Evolutionary conservation across 805 yeast species (phyloP).

Genomic region (Schwanniomyces sp.): DNA sequence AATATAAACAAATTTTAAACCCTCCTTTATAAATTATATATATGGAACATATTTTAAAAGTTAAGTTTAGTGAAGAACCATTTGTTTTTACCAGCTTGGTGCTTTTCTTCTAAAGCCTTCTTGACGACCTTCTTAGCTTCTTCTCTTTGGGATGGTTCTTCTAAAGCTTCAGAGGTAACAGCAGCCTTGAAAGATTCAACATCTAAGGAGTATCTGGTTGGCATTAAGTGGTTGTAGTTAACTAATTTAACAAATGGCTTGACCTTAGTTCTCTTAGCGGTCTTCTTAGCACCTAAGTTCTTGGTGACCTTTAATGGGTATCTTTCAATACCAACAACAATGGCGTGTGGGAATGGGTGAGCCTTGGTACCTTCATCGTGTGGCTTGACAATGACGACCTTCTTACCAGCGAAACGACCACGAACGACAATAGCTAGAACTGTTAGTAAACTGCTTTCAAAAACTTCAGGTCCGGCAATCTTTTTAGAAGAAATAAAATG

Average conservation of each 20-base stretch:
- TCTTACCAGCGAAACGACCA: slow-evolving; percentile 99
- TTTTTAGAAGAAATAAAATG: background rate
- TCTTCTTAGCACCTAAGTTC: slow-evolving; percentile 92
- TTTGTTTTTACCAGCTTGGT: slow-evolving; percentile 99
- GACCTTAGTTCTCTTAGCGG: slow-evolving; percentile 95
- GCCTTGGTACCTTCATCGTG: slow-evolving; percentile 98
- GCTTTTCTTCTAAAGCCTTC: slow-evolving; percentile 99
- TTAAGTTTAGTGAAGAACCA: slow-evolving; percentile 99
- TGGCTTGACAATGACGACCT: slow-evolving; percentile 98
- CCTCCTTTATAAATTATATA: slow-evolving; percentile 12
- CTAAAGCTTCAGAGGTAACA: slow-evolving; percentile 89
- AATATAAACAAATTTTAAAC: slow-evolving; percentile 20
- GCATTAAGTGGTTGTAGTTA: slow-evolving; percentile 99
- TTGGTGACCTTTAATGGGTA: slow-evolving; percentile 96
- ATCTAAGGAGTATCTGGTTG: slow-evolving; percentile 98
- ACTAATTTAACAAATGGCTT: slow-evolving; percentile 99
- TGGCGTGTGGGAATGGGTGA: slow-evolving; percentile 99
- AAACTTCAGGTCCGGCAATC: background rate
- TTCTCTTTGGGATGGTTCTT: slow-evolving; percentile 97
- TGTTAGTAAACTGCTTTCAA: slow-evolving; percentile 28
- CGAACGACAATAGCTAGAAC: slow-evolving; percentile 92
- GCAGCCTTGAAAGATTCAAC: slow-evolving; percentile 92
- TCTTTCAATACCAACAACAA: slow-evolving; percentile 99
- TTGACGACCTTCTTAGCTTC: slow-evolving; percentile 98
- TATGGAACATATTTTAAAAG: slow-evolving; percentile 52